Evolutionary conservation across 306 rosid species (phyloP).

Genomic region (Vigna angularis): DNA sequence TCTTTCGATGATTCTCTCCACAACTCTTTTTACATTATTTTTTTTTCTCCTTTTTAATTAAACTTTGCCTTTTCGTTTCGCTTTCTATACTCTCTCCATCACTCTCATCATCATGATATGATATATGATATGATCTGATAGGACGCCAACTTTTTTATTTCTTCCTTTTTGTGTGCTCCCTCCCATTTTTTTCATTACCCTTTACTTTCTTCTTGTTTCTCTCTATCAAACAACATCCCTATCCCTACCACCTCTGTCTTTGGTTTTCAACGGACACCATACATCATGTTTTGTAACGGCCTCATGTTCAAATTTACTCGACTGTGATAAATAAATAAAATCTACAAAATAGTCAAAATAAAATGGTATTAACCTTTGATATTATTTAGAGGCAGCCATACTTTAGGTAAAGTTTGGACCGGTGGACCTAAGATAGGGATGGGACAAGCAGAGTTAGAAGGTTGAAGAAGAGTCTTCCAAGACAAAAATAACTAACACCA

Average conservation of each 20-base stretch:
- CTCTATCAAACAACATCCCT: slow-evolving; percentile 3
- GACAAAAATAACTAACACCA: neutral
- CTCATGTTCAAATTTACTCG: neutral
- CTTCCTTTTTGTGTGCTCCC: slow-evolving; percentile 32
- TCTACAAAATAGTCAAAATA: neutral
- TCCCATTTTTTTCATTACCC: slow-evolving; percentile 3
- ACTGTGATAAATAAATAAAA: neutral
- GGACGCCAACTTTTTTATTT: slow-evolving; percentile 44
- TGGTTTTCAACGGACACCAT: too few species aligned
- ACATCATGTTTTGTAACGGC: too few species aligned
- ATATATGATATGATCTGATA: slow-evolving; percentile 13
- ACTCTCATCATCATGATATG: neutral
- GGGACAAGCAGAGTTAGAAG: neutral
- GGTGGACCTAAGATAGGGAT: neutral
- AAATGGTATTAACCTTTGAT: too few species aligned
- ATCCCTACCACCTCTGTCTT: neutral
- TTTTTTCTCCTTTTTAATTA: neutral
- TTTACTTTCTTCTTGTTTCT: neutral
- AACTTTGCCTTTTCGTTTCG: slow-evolving; percentile 18
- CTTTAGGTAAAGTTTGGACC: neutral
- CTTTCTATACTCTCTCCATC: slow-evolving; percentile 17
- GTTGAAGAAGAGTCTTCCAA: neutral
- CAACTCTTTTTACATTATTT: slow-evolving; percentile 6
- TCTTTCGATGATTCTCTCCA: slow-evolving; percentile 32
- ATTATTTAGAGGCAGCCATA: too few species aligned